Base-by-base conservation (phyloP, 208 protist species). In the Wallacemonas sp. region DNA sequence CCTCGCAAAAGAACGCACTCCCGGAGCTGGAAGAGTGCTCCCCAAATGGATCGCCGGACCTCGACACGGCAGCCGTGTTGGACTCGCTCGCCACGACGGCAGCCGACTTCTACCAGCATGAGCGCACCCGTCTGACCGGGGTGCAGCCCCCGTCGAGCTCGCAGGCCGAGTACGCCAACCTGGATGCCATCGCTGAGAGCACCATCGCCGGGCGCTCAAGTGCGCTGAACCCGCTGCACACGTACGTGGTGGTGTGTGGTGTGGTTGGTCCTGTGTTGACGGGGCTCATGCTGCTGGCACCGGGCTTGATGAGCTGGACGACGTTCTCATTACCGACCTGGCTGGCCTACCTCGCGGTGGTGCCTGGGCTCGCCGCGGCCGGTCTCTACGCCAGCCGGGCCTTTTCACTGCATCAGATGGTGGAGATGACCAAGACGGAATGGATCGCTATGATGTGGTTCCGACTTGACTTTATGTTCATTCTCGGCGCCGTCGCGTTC, bases 381-480 rank as follows among this genome's bases (percentile, higher is more conserved):
- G 56, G 56, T 27, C 65, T 94, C 45, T 94, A 82, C 64, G 75
- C 64, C 6, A 44, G 71, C 27, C 84, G 88, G 42, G 62, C 70
- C 30, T 70, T 75, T 33, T 63, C 71, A n/a, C 24, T 80, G 27
- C 33, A 41, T 19, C 51, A 68, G 31, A 58, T 79, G 26, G 49
- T 60, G 9, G 82, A 94, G 14, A 79, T 91, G 2, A 85, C 63
- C 44, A 80, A 81, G 38, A 75, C 81, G 49, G 69, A 88, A 54
- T 94, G 88, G 84, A 75, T 94, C 30, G 19, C 71, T 19, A 78
- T 94, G 75, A 94, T 89, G 88, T 94, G 88, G 88, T 86, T 94
- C 59, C 81, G 88, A 15, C 68, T 94, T 2, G 88, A 94, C 66
- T 83, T 85, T 38, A 84, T 91, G 62, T 87, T 79, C 59, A 31